phyloP scores from a whole-genome alignment of 140 eudicot genomes.

The Flaveria floridana region DNA sequence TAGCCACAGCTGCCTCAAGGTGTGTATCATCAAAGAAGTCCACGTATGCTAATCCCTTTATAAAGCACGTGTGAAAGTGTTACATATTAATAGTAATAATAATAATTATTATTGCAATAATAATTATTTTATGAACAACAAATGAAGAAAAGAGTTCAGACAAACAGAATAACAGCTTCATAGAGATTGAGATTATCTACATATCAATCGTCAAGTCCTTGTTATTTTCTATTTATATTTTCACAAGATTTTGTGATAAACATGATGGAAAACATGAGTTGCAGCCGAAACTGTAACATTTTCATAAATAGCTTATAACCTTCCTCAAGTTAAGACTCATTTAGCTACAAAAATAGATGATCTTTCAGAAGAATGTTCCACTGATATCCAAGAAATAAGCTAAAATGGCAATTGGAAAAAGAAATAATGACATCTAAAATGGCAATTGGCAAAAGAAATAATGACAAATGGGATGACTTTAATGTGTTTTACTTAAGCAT shows the following conservation, averaged over 20 bases:
- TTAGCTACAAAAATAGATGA: neutral
- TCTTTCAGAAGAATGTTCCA: neutral
- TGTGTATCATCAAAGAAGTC: conserved; percentile 78
- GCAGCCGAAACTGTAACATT: neutral
- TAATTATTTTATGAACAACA: neutral
- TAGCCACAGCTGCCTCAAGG: conserved; percentile 76
- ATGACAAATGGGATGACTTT: neutral
- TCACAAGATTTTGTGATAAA: neutral
- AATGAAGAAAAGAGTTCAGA: neutral
- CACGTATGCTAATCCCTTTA: conserved; percentile 88
- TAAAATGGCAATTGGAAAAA: neutral
- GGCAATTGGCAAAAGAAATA: neutral
- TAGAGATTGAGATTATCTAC: neutral
- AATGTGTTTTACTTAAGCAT: conserved; percentile 3
- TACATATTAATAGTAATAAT: neutral
- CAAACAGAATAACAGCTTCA: neutral
- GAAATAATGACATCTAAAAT: neutral
- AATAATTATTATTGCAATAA: neutral
- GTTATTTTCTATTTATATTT: neutral
- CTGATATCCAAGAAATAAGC: conserved; percentile 13
- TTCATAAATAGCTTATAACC: neutral
- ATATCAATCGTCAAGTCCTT: neutral
- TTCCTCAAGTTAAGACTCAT: neutral
- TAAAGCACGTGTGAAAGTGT: neutral
- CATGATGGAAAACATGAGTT: neutral